Base-by-base conservation (phyloP, 2,329 filamentous ascomycete species). In the Arthrinium puccinioides region DNA sequence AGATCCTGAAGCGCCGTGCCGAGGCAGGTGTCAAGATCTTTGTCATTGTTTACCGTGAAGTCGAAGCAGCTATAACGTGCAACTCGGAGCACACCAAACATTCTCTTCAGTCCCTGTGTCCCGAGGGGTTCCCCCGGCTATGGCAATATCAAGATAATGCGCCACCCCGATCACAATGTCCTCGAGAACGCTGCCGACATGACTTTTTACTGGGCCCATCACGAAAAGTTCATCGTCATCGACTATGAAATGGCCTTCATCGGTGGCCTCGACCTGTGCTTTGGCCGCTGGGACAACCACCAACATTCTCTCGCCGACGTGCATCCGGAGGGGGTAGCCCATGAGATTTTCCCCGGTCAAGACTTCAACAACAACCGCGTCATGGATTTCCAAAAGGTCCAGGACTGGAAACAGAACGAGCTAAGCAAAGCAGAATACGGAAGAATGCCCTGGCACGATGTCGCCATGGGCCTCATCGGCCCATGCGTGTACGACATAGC, bases 301-400 rank as follows among this genome's bases (percentile, higher is more conserved):
- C 86, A 94, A 53, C 92, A 97, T 61, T 74, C 82, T 2, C 71
- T 96, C 11, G 75, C 90, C 1, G 92, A 97, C 57, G 80, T 89
- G 1, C 89, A 97, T 56, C 90, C 90, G 0, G 80, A 82, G 29
- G 86, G 85, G 15, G 76, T 95, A 14, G 69, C 76, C 11, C 78
- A 89, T 38, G 89, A 96, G 59, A 71, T 96, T 15, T 98, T 87
- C 72, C 89, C 92, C 0, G 92, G 92, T 1, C 92, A 98, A 55
- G 92, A 98, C 53, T 97, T 94, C 69, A 97, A 97, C 62, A 97
- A 97, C 61, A 96, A 95, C 58, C 79, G 90, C 25, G 82, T 97
- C 49, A 85, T 94, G 82, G 92, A 98, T 53, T 98, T 97, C 57
- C 74, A 96, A 50, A 84, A 82, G 21, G 92, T 97, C 2, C 61